A percentile compares a stretch with the other conserved stretches of the same genome.
Conservation (phyloP, 306 rosid genomes). For the Gillenia trifoliata region DNA sequence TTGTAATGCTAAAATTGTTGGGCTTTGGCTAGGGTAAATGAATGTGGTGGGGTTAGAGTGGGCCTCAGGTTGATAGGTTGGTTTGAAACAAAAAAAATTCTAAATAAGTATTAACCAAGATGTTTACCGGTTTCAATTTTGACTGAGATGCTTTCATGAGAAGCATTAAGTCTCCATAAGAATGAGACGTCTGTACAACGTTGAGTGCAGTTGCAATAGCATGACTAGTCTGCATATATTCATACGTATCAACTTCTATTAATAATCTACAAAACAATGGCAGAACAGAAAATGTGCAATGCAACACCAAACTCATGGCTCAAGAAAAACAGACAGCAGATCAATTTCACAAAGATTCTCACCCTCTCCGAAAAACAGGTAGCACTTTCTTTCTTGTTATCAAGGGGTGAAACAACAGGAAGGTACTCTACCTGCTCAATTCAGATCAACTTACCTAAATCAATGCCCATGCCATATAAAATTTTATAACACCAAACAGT, state of each 20-base stretch:
- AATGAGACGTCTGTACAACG: slow-evolving; percentile 75
- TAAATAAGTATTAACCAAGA: slow-evolving; percentile 16
- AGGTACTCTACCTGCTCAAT: slow-evolving; percentile 88
- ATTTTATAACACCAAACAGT: slow-evolving; percentile 2
- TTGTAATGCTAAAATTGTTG: not conserved
- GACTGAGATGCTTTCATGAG: slow-evolving; percentile 56
- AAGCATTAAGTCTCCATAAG: slow-evolving; percentile 88
- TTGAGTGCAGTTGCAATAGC: slow-evolving; percentile 75
- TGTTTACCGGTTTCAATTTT: slow-evolving; percentile 66
- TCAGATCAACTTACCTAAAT: slow-evolving; percentile 17
- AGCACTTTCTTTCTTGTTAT: slow-evolving; percentile 70
- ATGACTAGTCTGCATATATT: slow-evolving; percentile 62
- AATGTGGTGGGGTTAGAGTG: not conserved
- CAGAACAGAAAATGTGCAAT: slow-evolving; percentile 1
- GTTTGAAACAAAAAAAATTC: slow-evolving; percentile 1
- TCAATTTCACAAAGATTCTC: slow-evolving; percentile 23
- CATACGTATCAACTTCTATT: slow-evolving; percentile 11
- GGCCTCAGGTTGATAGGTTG: not conserved
- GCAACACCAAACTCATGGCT: not conserved
- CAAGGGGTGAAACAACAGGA: slow-evolving; percentile 67
- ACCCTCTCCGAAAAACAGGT: slow-evolving; percentile 71
- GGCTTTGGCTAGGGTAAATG: not conserved
- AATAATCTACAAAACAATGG: not conserved
- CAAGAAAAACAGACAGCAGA: not conserved
- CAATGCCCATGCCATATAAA: slow-evolving; percentile 9